Conservation (phyloP, 305 asterid genomes). For the Withania somnifera region DNA sequence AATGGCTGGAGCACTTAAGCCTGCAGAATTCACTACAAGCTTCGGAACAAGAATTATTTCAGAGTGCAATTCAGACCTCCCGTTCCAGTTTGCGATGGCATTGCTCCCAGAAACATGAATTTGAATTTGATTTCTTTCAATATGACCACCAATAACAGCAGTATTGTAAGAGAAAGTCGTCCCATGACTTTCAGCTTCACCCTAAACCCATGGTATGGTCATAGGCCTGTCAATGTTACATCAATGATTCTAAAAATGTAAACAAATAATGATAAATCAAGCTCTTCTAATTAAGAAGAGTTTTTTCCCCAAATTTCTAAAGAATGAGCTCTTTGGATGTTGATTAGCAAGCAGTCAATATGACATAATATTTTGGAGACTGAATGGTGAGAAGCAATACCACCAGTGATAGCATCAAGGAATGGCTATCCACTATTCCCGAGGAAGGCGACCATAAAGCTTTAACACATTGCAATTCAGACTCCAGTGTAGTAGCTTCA, state of each 20-base stretch:
- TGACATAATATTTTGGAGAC: not conserved
- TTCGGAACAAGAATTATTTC: constrained; percentile 58
- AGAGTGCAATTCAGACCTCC: constrained; percentile 31
- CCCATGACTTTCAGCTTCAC: constrained; percentile 80
- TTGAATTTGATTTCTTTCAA: constrained; percentile 27
- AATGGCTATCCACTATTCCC: constrained; percentile 66
- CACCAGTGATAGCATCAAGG: constrained; percentile 64
- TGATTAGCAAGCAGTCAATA: not conserved
- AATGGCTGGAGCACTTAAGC: constrained; percentile 58
- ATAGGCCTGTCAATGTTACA: constrained; percentile 38
- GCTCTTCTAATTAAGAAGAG: not conserved
- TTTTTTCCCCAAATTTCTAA: not conserved
- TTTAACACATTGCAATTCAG: constrained; percentile 53
- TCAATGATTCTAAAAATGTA: constrained; percentile 24
- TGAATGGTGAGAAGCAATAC: constrained; percentile 23
- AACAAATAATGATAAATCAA: not conserved
- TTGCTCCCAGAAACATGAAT: constrained; percentile 50
- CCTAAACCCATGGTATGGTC: constrained; percentile 47
- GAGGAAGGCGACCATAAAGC: constrained; percentile 66
- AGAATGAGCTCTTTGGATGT: not conserved
- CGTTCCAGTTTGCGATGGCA: constrained; percentile 30
- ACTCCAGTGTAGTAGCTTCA: constrained; percentile 56
- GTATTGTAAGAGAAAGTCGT: constrained; percentile 50
- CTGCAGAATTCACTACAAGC: constrained; percentile 69
- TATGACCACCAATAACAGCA: constrained; percentile 55